Conservation (phyloP, 2,329 filamentous ascomycete genomes). For the Trichoderma semiorbis region DNA sequence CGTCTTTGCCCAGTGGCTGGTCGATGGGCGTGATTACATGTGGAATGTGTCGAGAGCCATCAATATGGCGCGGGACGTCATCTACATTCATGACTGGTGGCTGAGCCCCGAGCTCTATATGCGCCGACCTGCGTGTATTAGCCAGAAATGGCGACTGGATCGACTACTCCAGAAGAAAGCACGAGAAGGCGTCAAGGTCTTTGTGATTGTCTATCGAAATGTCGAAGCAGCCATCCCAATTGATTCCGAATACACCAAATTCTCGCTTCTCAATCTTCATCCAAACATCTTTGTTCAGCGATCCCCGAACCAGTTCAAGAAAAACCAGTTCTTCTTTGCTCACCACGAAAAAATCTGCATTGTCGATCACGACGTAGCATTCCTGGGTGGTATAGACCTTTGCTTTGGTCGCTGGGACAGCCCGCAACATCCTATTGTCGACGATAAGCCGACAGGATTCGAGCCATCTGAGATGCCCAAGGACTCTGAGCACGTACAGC, state of each 20-base stretch:
- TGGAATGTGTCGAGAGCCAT: conserved; percentile 98
- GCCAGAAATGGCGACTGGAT: conserved; percentile 96
- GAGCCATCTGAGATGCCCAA: conserved; percentile 71
- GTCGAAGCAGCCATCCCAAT: conserved; percentile 97
- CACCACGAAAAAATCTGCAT: conserved; percentile 98
- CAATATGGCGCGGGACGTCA: conserved; percentile 94
- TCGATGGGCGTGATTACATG: conserved; percentile 97
- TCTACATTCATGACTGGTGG: conserved; percentile 99
- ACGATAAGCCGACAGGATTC: conserved; percentile 94
- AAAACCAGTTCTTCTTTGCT: conserved; percentile 99
- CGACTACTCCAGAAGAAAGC: conserved; percentile 91
- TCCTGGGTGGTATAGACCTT: conserved; percentile 91
- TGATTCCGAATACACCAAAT: conserved; percentile 97
- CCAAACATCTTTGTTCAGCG: conserved; percentile 95
- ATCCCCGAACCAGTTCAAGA: conserved; percentile 95
- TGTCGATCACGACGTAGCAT: conserved; percentile 92
- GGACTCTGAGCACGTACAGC: conserved; percentile 89
- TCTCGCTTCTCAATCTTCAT: conserved; percentile 89
- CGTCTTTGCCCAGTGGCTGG: conserved; percentile 92
- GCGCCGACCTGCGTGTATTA: conserved; percentile 88
- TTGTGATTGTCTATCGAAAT: conserved; percentile 96
- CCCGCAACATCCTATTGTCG: conserved; percentile 83
- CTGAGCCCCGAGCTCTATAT: conserved; percentile 94
- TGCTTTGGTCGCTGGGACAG: conserved; percentile 98
- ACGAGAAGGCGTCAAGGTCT: conserved; percentile 91